Conservation (phyloP, 176 grass and related monocot genomes). For the Pontederia crassipes region DNA sequence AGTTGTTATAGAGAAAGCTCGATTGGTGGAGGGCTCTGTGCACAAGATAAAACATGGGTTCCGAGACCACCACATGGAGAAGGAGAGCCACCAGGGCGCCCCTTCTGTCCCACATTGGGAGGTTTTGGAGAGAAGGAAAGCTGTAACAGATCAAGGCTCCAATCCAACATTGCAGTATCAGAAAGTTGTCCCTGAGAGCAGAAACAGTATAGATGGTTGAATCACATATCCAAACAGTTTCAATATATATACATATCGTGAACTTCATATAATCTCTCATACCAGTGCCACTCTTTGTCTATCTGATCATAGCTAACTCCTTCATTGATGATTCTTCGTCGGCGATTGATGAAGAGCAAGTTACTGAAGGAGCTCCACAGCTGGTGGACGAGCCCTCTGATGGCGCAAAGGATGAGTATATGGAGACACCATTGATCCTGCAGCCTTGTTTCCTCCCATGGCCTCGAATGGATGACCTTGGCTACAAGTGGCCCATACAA, state of each 20-base stretch:
- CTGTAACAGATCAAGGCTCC: constrained; percentile 34
- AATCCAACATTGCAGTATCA: constrained; percentile 54
- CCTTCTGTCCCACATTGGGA: constrained; percentile 40
- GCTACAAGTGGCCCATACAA: constrained; percentile 58
- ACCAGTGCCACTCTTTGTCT: constrained; percentile 92
- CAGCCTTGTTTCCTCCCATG: constrained; percentile 40
- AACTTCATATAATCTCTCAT: constrained; percentile 15
- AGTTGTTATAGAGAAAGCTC: constrained; percentile 38
- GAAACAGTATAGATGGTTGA: neutral
- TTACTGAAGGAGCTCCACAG: constrained; percentile 67
- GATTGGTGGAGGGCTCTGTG: constrained; percentile 51
- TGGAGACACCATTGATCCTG: constrained; percentile 55
- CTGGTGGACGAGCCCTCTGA: constrained; percentile 38
- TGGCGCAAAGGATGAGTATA: constrained; percentile 46
- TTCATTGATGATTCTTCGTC: constrained; percentile 48
- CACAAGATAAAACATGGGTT: constrained; percentile 49
- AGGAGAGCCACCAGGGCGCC: constrained; percentile 31
- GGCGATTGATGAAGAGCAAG: constrained; percentile 77
- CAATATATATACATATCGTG: too few species aligned
- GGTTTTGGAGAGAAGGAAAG: constrained; percentile 38
- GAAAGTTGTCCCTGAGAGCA: constrained; percentile 72
- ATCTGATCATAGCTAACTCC: constrained; percentile 56
- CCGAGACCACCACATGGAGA: constrained; percentile 43
- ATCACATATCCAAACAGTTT: neutral
- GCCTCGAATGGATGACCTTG: constrained; percentile 37